Percentiles rank a stretch among this genome's conserved stretches.
Evolutionary conservation across 768 basidiomycete genomes (phyloP).

Genomic region (Trametes maxima): DNA sequence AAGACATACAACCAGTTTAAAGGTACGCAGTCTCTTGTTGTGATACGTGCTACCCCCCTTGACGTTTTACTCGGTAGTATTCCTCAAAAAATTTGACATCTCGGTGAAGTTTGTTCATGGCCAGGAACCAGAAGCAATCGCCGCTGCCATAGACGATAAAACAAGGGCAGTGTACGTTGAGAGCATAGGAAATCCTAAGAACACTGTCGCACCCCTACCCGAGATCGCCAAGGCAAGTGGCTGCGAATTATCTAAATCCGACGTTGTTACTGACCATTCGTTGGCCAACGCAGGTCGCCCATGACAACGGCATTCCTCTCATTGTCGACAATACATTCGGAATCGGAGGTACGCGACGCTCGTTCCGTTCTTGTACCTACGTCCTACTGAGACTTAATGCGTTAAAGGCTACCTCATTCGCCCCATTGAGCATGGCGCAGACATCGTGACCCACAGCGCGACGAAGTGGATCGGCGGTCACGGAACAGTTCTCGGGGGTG

Average conservation of each 20-base stretch:
- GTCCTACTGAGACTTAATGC: background rate
- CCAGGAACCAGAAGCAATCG: conserved; percentile 58
- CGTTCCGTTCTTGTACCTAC: background rate
- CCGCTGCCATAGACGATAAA: conserved; percentile 69
- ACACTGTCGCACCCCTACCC: conserved; percentile 64
- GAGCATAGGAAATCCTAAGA: conserved; percentile 78
- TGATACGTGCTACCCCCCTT: background rate
- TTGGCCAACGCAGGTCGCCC: conserved; percentile 65
- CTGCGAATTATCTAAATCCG: background rate
- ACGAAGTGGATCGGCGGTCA: conserved; percentile 89
- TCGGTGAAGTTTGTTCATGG: conserved; percentile 64
- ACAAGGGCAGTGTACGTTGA: conserved; percentile 80
- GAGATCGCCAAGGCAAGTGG: conserved; percentile 61
- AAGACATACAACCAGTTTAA: conserved; percentile 77
- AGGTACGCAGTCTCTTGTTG: conserved; percentile 35
- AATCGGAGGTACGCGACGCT: conserved; percentile 49
- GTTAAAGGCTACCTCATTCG: conserved; percentile 55
- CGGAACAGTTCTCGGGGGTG: conserved; percentile 77
- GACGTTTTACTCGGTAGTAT: conserved; percentile 41
- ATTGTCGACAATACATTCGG: conserved; percentile 85
- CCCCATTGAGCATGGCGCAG: conserved; percentile 75
- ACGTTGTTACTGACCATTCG: background rate
- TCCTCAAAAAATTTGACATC: conserved; percentile 71
- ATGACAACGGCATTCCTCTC: conserved; percentile 69
- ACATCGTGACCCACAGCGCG: conserved; percentile 77